phyloP scores from a whole-genome alignment of 1,284 basidiomycete genomes.

The Fomes fomentarius region DNA sequence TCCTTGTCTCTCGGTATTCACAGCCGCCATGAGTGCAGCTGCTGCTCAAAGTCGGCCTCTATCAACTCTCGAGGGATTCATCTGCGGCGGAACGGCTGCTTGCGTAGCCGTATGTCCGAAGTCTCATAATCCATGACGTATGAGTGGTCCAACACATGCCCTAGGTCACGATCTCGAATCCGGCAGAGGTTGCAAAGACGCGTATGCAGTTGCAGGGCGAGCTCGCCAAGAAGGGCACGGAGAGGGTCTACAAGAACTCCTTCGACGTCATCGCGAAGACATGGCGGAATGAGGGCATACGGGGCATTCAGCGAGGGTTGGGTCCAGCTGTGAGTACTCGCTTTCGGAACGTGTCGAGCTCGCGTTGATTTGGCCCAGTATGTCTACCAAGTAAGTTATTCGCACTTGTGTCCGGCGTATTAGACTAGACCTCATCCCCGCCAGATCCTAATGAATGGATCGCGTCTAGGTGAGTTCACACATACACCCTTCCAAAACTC shows the following conservation, averaged over 20 bases:
- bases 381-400: conserved; percentile 75
- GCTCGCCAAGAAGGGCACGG: conserved; percentile 73
- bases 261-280: conserved; percentile 90
- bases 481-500: no score
- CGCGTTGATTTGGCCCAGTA: conserved; percentile 53
- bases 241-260: conserved; percentile 88
- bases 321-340: conserved; percentile 77
- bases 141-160: conserved; percentile 1
- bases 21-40: conserved; percentile 23
- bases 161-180: conserved; percentile 83
- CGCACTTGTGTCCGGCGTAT: neutral
- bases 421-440: conserved; percentile 1
- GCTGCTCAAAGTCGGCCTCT: conserved; percentile 37
- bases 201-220: conserved; percentile 95
- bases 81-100: conserved; percentile 87
- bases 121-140: conserved; percentile 1
- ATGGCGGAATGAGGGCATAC: conserved; percentile 88
- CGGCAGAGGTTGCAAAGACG: conserved; percentile 93
- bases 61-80: conserved; percentile 78
- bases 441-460: conserved; percentile 92
- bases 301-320: conserved; percentile 90
- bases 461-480: conserved; percentile 75
- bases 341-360: neutral
- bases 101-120: conserved; percentile 72
- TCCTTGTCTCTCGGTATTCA: neutral